Evolutionary conservation across 129 eudicot genomes (phyloP).

Genomic region (Tagetes patula): DNA sequence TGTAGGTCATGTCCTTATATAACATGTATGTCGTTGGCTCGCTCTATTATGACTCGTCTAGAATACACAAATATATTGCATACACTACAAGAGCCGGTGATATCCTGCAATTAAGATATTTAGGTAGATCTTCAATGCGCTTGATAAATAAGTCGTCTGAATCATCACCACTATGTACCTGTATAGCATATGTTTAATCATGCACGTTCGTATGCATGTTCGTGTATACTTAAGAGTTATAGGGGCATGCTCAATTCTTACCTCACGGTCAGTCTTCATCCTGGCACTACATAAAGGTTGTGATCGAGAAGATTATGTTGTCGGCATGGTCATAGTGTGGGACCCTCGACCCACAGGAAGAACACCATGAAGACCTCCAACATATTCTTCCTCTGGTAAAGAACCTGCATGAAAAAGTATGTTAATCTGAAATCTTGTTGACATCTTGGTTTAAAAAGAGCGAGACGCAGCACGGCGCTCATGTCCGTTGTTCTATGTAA

Average conservation of each 20-base stretch:
- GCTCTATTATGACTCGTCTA: conserved; percentile 9
- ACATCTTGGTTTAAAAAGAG: not conserved
- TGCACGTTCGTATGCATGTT: not conserved
- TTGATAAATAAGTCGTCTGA: conserved; percentile 19
- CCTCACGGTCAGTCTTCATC: conserved; percentile 30
- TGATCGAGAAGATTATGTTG: conserved; percentile 50
- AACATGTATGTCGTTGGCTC: conserved; percentile 32
- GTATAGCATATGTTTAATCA: not conserved
- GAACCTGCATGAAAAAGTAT: conserved; percentile 33
- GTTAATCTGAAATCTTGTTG: not conserved
- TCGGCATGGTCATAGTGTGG: conserved; percentile 91
- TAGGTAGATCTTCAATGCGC: conserved; percentile 1
- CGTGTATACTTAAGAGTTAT: not conserved
- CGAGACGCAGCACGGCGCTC: not conserved
- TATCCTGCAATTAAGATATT: conserved; percentile 28
- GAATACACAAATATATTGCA: conserved; percentile 25
- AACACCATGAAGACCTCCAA: conserved; percentile 66
- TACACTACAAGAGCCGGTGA: conserved; percentile 16
- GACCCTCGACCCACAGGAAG: conserved; percentile 88
- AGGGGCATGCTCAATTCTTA: not conserved
- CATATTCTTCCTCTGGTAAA: conserved; percentile 57
- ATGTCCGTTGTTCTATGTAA: not conserved
- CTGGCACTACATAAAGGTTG: conserved; percentile 21
- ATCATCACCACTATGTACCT: conserved; percentile 25
- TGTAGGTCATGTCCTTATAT: conserved; percentile 5